A percentile compares a stretch with the other conserved stretches of the same genome.
These are phyloP conservation scores for Fraxinus xanthoxyloides DNA, from an alignment of 305 asterid species.

Conservation along the genomic window DNA sequence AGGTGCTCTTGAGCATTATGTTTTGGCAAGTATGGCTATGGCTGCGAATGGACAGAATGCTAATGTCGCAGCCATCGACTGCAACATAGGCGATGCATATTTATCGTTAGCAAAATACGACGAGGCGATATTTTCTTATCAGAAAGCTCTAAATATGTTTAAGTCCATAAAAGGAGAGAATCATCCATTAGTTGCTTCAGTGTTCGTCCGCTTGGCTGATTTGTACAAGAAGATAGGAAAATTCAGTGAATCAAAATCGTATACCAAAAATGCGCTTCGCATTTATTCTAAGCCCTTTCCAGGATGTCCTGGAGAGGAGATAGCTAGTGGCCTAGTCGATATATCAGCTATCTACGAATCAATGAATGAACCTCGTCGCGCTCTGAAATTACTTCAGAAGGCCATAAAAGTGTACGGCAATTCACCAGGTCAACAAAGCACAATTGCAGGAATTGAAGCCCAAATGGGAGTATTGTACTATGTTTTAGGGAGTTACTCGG, in stretches of 20 bases:
- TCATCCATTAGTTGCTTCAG: conserved; percentile 75
- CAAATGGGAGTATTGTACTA: conserved; percentile 90
- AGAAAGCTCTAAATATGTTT: conserved; percentile 66
- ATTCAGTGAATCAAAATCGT: conserved; percentile 64
- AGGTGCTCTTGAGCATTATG: conserved; percentile 82
- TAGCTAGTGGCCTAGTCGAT: conserved; percentile 87
- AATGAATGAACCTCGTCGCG: conserved; percentile 57
- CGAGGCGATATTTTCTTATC: conserved; percentile 80
- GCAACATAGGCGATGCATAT: conserved; percentile 87
- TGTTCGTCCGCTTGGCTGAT: conserved; percentile 77
- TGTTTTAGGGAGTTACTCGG: conserved; percentile 61
- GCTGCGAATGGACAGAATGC: conserved; percentile 64
- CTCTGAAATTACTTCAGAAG: conserved; percentile 63
- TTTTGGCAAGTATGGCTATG: conserved; percentile 92
- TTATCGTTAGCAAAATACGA: conserved; percentile 66
- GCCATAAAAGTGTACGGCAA: conserved; percentile 67
- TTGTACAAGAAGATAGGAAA: conserved; percentile 80
- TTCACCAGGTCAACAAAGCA: conserved; percentile 67
- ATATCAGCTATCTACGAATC: conserved; percentile 84
- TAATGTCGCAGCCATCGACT: conserved; percentile 78
- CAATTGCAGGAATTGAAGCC: conserved; percentile 86
- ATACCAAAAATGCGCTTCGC: conserved; percentile 70
- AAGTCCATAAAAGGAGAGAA: conserved; percentile 73
- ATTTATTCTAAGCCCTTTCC: conserved; percentile 59
- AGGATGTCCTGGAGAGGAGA: conserved; percentile 63